Conservation (phyloP, 2,329 filamentous ascomycete genomes). For the Pseudogymnoascus destructans region DNA sequence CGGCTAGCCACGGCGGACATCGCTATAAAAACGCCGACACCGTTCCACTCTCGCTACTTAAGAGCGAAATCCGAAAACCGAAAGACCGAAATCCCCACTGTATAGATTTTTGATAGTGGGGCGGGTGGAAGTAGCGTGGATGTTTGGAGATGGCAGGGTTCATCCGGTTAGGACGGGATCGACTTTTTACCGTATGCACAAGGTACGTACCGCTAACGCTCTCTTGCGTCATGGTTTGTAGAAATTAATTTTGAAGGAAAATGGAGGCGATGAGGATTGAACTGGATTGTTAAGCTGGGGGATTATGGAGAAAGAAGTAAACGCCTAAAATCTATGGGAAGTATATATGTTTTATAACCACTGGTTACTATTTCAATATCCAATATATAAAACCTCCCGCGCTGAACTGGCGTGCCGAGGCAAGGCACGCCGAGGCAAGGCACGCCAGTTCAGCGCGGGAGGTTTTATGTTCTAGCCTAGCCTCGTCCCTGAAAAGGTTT, state of each 20-base stretch:
- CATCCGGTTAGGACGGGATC: slow-evolving; percentile 3
- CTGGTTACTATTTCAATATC: background rate
- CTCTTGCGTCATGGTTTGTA: background rate
- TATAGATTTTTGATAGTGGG: slow-evolving; percentile 7
- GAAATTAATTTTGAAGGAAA: background rate
- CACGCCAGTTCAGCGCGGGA: no score
- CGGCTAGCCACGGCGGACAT: background rate
- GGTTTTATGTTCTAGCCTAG: background rate
- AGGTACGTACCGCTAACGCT: slow-evolving; percentile 2
- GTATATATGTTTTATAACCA: background rate
- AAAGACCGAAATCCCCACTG: background rate
- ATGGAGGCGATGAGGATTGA: background rate
- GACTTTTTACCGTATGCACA: background rate
- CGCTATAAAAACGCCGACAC: background rate
- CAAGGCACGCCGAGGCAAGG: no score
- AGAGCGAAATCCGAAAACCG: background rate
- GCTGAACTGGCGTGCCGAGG: background rate
- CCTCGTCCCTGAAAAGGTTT: background rate
- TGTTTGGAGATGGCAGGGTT: background rate
- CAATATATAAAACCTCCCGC: background rate
- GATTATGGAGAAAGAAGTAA: background rate
- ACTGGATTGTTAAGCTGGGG: background rate
- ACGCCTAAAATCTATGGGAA: background rate
- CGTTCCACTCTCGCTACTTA: background rate
- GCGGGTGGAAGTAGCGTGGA: background rate